These are phyloP conservation scores for Rhodamnia argentea DNA, from an alignment of 345 rosid species.

Conservation along the genomic window DNA sequence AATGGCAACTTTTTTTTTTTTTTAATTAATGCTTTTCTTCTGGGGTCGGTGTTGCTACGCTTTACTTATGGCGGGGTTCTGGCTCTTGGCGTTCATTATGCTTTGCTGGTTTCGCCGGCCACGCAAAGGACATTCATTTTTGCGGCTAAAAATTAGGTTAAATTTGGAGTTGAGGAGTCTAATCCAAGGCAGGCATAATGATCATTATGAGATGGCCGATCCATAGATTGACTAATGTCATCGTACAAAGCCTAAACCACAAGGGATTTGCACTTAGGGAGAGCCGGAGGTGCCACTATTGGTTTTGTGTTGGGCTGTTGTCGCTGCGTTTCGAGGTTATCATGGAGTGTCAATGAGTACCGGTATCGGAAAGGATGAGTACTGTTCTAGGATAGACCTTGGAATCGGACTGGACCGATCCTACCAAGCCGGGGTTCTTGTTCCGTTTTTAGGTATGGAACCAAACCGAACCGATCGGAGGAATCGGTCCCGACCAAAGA, in stretches of 20 bases:
- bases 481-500: neutral
- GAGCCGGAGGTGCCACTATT: neutral
- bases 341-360: neutral
- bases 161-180: neutral
- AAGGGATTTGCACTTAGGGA: neutral
- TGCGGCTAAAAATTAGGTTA: neutral
- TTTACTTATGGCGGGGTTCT: neutral
- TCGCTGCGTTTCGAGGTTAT: neutral
- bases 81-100: neutral
- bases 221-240: neutral
- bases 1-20: neutral
- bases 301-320: neutral
- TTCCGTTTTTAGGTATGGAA: neutral
- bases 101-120: neutral
- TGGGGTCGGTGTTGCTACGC: no score
- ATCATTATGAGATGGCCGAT: neutral
- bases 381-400: rapidly evolving
- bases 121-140: neutral
- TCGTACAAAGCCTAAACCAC: neutral
- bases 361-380: neutral
- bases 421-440: neutral
- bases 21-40: neutral
- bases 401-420: rapidly evolving
- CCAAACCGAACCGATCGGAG: neutral
- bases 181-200: neutral